Base-by-base conservation (phyloP, 768 basidiomycete species). In the Phanerochaete carnosa region DNA sequence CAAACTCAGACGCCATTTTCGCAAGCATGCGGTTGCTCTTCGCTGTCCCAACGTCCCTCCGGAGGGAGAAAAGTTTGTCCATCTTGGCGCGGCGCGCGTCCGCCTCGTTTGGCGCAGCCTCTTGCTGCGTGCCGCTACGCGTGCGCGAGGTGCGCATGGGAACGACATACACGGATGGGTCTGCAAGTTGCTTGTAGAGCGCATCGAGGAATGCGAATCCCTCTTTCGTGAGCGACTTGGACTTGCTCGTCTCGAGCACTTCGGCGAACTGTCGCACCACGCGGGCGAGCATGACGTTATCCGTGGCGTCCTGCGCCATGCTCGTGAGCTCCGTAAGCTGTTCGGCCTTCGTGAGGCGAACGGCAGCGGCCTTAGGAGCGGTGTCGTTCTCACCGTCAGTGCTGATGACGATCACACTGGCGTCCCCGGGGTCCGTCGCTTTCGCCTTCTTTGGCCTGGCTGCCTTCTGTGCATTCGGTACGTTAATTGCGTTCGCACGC, bases 201-300 rank as follows among this genome's bases (percentile, higher is more conserved):
- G 83, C 79, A 64, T 90, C 89, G 57, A 92, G 73, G 72, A 92
- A 88, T 25, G 76, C 72, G 66, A 87, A 89, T 6, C 83, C 90
- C 63, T 91, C 88, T 70, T 83, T 86, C 35, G 85, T 91, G 65
- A 89, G 68, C 52, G 81, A 83, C 65, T 79, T 80, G 60, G 88
- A 90, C 47, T 81, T 85, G 68, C 86, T 87, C 58, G 80, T 81
- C 70, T 86, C 80, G 70, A 91, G 73, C 45, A 85, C 80, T 43
- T 77, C 77, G n/a, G 81, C 74, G 66, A 90, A 92, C 54, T 89
- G 85, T 47, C 70, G 68, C 37, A 90, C 83, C 32, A 83, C 69
- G 50, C 71, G 70, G 9, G 86, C 77, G 35, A 92, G 77, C n/a
- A 74, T 70, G 6, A 60, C 62, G 62, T 89, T 90, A 64, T 88